Evolutionary conservation across 2,329 filamentous ascomycete species (phyloP), one percentile per base, ranked within the genome.

Genomic region (Fusarium longipes): DNA sequence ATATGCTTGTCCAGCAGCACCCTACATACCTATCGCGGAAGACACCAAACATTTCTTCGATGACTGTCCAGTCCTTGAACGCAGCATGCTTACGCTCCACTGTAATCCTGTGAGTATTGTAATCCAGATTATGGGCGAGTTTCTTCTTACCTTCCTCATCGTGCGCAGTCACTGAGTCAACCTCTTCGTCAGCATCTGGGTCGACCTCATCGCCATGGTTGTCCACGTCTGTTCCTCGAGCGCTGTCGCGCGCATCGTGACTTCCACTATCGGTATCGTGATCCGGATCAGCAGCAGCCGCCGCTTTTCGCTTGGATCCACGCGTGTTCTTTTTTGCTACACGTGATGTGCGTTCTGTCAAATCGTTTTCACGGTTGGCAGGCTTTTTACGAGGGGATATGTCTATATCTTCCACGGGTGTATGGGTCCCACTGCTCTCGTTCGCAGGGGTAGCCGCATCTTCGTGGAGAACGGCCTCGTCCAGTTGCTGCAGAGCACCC

Each of bases 11-110:
- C 38, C 22, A 2, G 15, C 22, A 2, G 15, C 9, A 17, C 27
- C 20, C 22, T 18, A 79, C 84, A 72, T 76, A 92, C 90, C 89
- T 90, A 67, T 93, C 93, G 73, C 93, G 88, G 74, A 98, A 92
- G 18, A 91, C 86, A 60, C 90, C 88, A 80, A 99, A 99, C 75
- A 96, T 92, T 77, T 91, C 91, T 76, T 98, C 95, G 40, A 99
- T 91, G 18, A 87, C 86, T 18, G 88, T 85, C 71, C 97, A 86
- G 69, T 93, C 89, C 56, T 93, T 92, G 75, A 94, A 90, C 0
- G 94, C 94, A 32, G 87, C 86, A 74, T 89, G 89, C 80, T 95
- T 96, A 75, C 89, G 89, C 73, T 92, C 87, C 68, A 92, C 92
- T 95, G 72, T 63, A 59, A 20, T 8, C 20, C 12, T 11, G 70